These are phyloP conservation scores for Bryum argenteum DNA, from an alignment of 225 moss, liverwort and hornwort genomes.

Conservation along the genomic window DNA sequence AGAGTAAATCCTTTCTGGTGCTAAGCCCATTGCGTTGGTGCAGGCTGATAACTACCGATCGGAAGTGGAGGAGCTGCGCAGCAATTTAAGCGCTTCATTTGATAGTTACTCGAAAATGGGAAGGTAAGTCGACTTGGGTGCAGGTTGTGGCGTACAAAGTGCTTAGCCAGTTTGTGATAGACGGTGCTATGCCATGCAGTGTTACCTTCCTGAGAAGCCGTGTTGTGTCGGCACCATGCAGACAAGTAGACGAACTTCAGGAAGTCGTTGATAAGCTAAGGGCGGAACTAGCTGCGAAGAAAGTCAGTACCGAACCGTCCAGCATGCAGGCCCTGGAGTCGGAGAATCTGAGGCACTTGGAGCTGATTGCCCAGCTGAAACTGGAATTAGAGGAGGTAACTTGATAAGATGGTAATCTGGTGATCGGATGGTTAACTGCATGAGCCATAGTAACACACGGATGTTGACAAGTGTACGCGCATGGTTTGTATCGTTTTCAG, in stretches of 20 bases:
- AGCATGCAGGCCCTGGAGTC: slow-evolving; percentile 34
- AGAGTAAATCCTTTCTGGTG: not conserved
- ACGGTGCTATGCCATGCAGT: too few relatives aligned
- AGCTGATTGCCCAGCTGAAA: slow-evolving; percentile 45
- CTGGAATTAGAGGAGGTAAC: slow-evolving; percentile 51
- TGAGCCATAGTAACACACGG: not conserved
- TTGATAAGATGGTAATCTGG: not conserved
- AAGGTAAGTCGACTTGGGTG: slow-evolving; percentile 45
- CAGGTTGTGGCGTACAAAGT: not conserved
- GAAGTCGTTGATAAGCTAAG: slow-evolving; percentile 61
- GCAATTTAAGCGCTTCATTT: slow-evolving; percentile 74
- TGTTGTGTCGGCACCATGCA: slow-evolving; percentile 26
- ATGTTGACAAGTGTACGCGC: not conserved
- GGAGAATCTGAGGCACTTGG: slow-evolving; percentile 49
- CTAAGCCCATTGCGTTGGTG: not conserved
- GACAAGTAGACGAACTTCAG: slow-evolving; percentile 92
- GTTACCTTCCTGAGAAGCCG: slow-evolving; percentile 8
- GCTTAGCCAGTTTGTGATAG: not conserved
- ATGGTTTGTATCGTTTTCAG: slow-evolving; percentile 37
- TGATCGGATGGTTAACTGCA: not conserved
- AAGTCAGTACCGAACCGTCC: slow-evolving; percentile 21
- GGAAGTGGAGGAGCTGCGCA: slow-evolving; percentile 85
- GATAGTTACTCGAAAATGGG: slow-evolving; percentile 78
- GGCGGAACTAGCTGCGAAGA: slow-evolving; percentile 43
- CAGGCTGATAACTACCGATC: slow-evolving; percentile 86